Evolutionary conservation across 2,329 filamentous ascomycete genomes (phyloP), one percentile per base, ranked within the genome.

Genomic region (Rhynchosporium secalis): DNA sequence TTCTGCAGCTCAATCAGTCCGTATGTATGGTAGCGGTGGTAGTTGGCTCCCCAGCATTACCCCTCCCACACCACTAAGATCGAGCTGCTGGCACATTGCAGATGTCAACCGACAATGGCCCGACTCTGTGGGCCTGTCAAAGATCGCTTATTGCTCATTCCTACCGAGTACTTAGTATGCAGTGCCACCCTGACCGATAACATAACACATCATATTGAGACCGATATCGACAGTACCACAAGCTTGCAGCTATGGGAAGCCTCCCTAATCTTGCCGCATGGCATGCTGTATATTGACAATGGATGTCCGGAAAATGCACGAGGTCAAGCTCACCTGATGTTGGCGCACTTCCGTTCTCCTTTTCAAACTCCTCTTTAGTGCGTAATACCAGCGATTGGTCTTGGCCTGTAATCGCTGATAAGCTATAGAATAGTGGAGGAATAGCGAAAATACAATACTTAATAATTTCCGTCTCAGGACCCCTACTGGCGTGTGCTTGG

Each of bases 61-160:
- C 33, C 49, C 47, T 40, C 49, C 6, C 49, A 20, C 49, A 28
- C 49, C 49, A 28, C 49, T 40, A 41, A 41, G 36, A 29, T 54
- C 51, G 51, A 20, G n/a, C 51, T 54, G 20, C 31, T 52, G 15
- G 48, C 48, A 52, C 52, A 20, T 36, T 55, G 20, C 52, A 43
- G 52, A 55, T 55, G 40, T 36, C 52, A 54, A 41, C 15, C 56
- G 47, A 62, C 51, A 38, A 49, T 40, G 55, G 61, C 56, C 62
- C 62, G 62, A 64, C 55, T 64, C 62, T 58, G 62, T 47, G 62
- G 51, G 49, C 62, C 56, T 61, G 62, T 61, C n/a, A 56, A 46
- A 63, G 56, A 51, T 56, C 56, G 46, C 40, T 56, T 52, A 38
- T 40, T 56, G 46, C 41, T 56, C 38, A 38, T 40, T 38, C 20